Conservation (phyloP, 177 flowering plant genomes). For the Vitis hybrid region DNA sequence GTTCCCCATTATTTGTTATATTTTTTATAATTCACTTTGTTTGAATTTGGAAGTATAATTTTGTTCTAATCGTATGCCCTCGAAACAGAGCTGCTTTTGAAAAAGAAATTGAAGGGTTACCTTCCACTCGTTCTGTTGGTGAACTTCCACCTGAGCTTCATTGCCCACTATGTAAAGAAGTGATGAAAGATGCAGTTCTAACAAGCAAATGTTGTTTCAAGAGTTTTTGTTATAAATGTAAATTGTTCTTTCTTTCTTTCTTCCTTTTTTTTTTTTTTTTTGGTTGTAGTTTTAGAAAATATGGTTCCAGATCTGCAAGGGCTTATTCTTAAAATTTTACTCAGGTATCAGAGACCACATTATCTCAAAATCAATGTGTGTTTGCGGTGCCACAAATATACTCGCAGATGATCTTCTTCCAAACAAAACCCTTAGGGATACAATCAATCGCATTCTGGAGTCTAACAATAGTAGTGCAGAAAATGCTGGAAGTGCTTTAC, state of each 20-base stretch:
- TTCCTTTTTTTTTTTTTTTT: background rate
- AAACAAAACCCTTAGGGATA: slow-evolving; percentile 86
- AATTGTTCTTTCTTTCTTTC: background rate
- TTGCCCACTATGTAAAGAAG: slow-evolving; percentile 94
- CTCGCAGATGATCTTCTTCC: slow-evolving; percentile 97
- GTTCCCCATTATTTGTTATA: background rate
- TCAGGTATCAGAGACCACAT: slow-evolving; percentile 91
- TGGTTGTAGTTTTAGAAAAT: background rate
- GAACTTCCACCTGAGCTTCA: slow-evolving; percentile 92
- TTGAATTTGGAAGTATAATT: background rate
- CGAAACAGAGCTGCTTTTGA: slow-evolving; percentile 89
- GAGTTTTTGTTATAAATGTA: slow-evolving; percentile 96
- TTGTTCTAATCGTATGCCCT: slow-evolving; percentile 1
- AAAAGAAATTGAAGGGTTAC: slow-evolving; percentile 91
- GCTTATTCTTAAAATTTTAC: background rate
- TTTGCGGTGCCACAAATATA: slow-evolving; percentile 82
- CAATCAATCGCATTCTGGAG: slow-evolving; percentile 80
- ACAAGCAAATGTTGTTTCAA: slow-evolving; percentile 97
- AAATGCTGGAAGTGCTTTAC: slow-evolving; percentile 74
- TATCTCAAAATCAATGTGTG: slow-evolving; percentile 73
- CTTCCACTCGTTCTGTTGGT: slow-evolving; percentile 71
- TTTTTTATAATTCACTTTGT: background rate
- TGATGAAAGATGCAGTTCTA: slow-evolving; percentile 97
- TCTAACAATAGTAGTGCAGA: slow-evolving; percentile 84
- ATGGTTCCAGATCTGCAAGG: background rate